These are phyloP conservation scores for Dendrobium officinale DNA, from an alignment of 106 monocot species.

Conservation along the genomic window DNA sequence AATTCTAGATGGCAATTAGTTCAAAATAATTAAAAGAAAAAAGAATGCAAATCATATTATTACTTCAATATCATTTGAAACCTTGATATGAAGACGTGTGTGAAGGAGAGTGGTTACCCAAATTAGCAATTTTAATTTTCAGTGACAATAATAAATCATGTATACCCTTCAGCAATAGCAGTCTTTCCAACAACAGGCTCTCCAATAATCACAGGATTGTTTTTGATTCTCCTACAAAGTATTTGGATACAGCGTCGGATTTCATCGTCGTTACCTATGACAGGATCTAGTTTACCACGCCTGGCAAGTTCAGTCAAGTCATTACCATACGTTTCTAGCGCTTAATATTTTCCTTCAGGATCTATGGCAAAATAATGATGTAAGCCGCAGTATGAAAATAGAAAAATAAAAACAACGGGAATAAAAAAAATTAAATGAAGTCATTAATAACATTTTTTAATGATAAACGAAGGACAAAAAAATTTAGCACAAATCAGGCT, in stretches of 20 bases:
- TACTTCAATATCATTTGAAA: neutral
- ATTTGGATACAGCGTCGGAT: constrained; percentile 90
- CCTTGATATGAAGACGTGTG: neutral
- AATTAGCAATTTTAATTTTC: neutral
- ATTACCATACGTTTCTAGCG: constrained; percentile 81
- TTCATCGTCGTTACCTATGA: constrained; percentile 93
- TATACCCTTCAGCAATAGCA: constrained; percentile 46
- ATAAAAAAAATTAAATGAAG: neutral
- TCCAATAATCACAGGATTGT: constrained; percentile 91
- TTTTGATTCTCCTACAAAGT: constrained; percentile 74
- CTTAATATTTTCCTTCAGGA: constrained; percentile 91
- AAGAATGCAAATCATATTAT: neutral
- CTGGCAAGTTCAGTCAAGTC: constrained; percentile 86
- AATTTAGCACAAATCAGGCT: neutral
- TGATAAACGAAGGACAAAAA: neutral
- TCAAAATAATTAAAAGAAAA: neutral
- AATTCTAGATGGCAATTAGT: neutral
- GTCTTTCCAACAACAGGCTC: constrained; percentile 98
- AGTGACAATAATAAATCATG: constrained; percentile 37
- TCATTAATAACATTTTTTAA: neutral
- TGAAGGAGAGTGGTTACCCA: neutral
- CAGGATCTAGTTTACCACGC: constrained; percentile 90
- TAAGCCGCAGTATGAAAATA: neutral
- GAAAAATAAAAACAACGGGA: neutral
- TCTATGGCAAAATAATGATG: constrained; percentile 22